Evolutionary conservation across 768 basidiomycete species (phyloP).

Genomic region (Pseudohyphozyma bogoriensis): DNA sequence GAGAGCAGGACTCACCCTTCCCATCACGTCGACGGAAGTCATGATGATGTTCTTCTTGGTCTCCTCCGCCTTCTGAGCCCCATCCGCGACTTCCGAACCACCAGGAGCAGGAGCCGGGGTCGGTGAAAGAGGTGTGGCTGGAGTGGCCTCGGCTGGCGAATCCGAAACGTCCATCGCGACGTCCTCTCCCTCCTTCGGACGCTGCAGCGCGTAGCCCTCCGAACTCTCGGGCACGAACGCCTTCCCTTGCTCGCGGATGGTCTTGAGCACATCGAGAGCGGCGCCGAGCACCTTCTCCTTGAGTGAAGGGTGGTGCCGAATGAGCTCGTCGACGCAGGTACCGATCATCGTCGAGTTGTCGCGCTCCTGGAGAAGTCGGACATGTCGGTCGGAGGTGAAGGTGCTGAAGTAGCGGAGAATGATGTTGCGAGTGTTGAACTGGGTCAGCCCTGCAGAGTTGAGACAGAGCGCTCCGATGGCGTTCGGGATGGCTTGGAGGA

Average conservation of each 20-base stretch:
- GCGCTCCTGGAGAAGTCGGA: slow-evolving; percentile 77
- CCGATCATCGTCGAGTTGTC: slow-evolving; percentile 86
- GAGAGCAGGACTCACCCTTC: slow-evolving; percentile 9
- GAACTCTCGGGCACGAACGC: slow-evolving; percentile 20
- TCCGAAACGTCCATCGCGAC: not conserved
- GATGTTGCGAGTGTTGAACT: slow-evolving; percentile 63
- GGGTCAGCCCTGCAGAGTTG: slow-evolving; percentile 76
- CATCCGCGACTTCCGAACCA: not conserved
- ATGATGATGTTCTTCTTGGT: slow-evolving; percentile 28
- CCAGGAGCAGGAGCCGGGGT: no score
- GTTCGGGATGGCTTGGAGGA: slow-evolving; percentile 84
- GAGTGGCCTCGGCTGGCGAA: no score
- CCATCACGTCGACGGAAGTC: slow-evolving; percentile 38
- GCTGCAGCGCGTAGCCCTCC: slow-evolving; percentile 20
- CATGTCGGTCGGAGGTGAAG: slow-evolving; percentile 72
- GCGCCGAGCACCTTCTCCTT: slow-evolving; percentile 70
- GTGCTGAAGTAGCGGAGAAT: slow-evolving; percentile 75
- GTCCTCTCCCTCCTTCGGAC: not conserved
- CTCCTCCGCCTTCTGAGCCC: slow-evolving; percentile 15
- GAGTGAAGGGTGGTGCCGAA: slow-evolving; percentile 85
- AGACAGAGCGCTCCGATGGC: slow-evolving; percentile 93
- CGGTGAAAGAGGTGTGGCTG: no score
- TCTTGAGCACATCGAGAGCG: slow-evolving; percentile 56
- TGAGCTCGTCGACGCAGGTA: slow-evolving; percentile 83
- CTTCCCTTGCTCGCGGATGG: slow-evolving; percentile 64